Evolutionary conservation across 140 eudicot species (phyloP), one percentile per base, ranked within the genome.

Genomic region (Erigeron philadelphicus): DNA sequence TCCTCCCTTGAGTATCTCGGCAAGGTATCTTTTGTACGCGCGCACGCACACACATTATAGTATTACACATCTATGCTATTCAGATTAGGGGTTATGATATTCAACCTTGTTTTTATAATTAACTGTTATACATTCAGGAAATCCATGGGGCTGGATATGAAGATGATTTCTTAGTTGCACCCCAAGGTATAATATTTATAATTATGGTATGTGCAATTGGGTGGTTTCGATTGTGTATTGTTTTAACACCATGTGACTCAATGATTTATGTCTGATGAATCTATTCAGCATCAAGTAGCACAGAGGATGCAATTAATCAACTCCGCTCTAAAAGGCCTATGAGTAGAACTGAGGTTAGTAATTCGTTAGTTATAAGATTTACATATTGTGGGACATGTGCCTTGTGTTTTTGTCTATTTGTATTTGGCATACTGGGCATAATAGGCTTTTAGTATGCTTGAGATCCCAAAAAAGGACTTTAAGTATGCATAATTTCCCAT

Each of bases 291-390:
- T 80, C 88, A 12, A 83, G 84, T 81, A 81, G 95, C 75, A 86
- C 95, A 1, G 95, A 82, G 79, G 95, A 84, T 86, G 93, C 96
- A 50, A 86, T 88, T 66, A 82, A 76, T 69, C 85, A 92, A 75
- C 85, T 86, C 59, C 89, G 98, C 50, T 79, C 96, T 16, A 88
- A 76, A 82, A 81, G 95, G 49, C 95, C 88, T 15, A 88, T 86
- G 93, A 88, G 98, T 73, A 77, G 79, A 58, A 88, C 73, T 5
- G 98, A 88, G 90, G 98, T 92, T 49, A 77, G 86, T 70, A 11
- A 6, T 59, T 69, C 19, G 31, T 48, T 81, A 67, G 31, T 48
- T 81, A 67, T 18, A 42, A 40, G 35, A 23, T n/a, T 61, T 66
- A 10, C 57, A 5, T 18, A 10, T 18, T 68, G 52, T 50, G 43